phyloP scores from a whole-genome alignment of 176 grass and related monocot species.

The Otatea glauca region DNA sequence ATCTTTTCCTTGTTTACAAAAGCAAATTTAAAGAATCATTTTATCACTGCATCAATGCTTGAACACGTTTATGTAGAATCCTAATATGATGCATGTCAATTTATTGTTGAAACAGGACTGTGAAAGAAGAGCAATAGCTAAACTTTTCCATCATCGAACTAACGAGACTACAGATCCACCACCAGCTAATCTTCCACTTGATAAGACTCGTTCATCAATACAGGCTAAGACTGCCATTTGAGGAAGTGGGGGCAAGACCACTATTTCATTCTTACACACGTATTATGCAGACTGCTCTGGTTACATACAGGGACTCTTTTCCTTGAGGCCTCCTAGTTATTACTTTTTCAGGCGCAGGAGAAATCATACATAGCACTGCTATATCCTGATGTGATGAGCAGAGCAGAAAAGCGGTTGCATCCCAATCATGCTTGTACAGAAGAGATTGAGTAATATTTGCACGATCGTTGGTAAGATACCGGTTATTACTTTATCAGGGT shows the following conservation, averaged over 20 bases:
- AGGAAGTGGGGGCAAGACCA: conserved; percentile 8
- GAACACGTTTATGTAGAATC: conserved; percentile 5
- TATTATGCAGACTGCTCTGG: background rate
- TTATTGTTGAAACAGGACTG: conserved; percentile 70
- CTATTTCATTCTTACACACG: background rate
- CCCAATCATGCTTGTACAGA: conserved; percentile 22
- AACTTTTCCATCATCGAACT: conserved; percentile 78
- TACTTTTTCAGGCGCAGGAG: background rate
- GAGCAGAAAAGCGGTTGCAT: background rate
- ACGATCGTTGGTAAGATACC: background rate
- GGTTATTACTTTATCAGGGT: background rate
- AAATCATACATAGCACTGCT: background rate
- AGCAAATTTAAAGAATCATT: conserved; percentile 1
- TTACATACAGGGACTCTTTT: conserved; percentile 16
- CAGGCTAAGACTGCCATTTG: conserved; percentile 28
- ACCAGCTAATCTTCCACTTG: conserved; percentile 26
- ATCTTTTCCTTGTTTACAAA: background rate
- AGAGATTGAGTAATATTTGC: conserved; percentile 16
- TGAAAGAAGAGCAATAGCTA: conserved; percentile 81
- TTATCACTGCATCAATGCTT: background rate
- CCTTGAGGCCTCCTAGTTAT: background rate
- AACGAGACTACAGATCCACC: conserved; percentile 47
- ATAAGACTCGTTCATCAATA: conserved; percentile 16
- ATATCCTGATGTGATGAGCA: background rate
- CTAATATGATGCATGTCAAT: conserved; percentile 8